phyloP scores from a whole-genome alignment of 352 stramenopile species.

The Phytophthora litchii region DNA sequence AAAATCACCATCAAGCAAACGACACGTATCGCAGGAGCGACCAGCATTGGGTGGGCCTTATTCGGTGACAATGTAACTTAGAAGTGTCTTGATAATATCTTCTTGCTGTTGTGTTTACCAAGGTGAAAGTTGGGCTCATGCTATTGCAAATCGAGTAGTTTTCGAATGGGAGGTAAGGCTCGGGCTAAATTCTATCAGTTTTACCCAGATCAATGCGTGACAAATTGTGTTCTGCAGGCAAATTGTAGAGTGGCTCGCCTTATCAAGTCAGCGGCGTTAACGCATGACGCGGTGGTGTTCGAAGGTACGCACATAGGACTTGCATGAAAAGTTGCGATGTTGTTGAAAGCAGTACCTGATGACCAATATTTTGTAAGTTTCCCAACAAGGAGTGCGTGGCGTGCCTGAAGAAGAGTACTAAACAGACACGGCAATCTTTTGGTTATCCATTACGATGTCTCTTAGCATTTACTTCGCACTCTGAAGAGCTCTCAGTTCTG shows the following conservation, averaged over 20 bases:
- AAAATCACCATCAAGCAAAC: slow-evolving; percentile 33
- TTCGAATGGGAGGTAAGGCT: slow-evolving; percentile 68
- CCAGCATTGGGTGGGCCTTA: slow-evolving; percentile 41
- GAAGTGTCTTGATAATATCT: not conserved
- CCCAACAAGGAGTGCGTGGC: slow-evolving; percentile 34
- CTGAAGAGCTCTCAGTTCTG: not conserved
- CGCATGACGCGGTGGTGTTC: slow-evolving; percentile 44
- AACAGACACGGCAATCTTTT: not conserved
- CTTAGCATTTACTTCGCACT: not conserved
- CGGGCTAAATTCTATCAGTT: too few relatives aligned
- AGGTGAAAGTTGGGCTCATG: slow-evolving; percentile 79
- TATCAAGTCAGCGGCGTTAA: slow-evolving; percentile 56
- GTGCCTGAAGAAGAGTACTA: slow-evolving; percentile 26
- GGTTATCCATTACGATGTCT: not conserved
- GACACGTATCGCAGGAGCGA: slow-evolving; percentile 21
- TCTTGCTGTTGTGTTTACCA: not conserved
- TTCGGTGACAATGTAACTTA: not conserved
- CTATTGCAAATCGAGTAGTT: slow-evolving; percentile 63
- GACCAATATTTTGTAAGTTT: slow-evolving; percentile 19
- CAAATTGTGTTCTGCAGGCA: slow-evolving; percentile 23
- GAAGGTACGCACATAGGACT: slow-evolving; percentile 45
- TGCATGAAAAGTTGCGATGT: not conserved
- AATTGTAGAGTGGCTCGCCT: slow-evolving; percentile 46
- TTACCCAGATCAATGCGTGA: too few relatives aligned
- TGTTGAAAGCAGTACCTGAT: slow-evolving; percentile 1